A percentile compares a stretch with the other conserved stretches of the same genome.
phyloP scores from a whole-genome alignment of 2,329 filamentous ascomycete species.

The Exophiala oligosperma region DNA sequence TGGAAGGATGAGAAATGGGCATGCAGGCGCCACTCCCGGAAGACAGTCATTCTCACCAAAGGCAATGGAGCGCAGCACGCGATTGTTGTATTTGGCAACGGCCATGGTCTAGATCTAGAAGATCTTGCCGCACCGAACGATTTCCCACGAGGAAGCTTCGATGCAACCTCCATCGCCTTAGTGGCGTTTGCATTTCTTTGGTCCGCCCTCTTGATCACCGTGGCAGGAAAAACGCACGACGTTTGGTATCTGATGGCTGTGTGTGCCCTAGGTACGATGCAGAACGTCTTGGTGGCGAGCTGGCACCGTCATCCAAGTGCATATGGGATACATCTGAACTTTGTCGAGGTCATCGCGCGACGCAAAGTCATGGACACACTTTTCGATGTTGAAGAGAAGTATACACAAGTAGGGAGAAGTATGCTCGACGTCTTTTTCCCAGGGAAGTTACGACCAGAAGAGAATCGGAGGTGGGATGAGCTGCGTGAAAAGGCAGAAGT shows the following conservation, averaged over 20 bases:
- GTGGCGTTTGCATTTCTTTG: slow-evolving; percentile 33
- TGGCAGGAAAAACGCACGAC: slow-evolving; percentile 33
- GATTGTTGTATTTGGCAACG: slow-evolving; percentile 35
- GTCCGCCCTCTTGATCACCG: slow-evolving; percentile 39
- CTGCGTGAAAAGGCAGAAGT: too few species aligned
- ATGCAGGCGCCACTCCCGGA: slow-evolving; percentile 29
- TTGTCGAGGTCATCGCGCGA: slow-evolving; percentile 29
- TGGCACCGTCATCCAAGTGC: slow-evolving; percentile 30
- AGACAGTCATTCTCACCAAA: slow-evolving; percentile 33
- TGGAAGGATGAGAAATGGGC: slow-evolving; percentile 43
- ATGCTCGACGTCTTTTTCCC: slow-evolving; percentile 35
- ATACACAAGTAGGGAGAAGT: slow-evolving; percentile 31
- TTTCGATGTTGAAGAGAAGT: slow-evolving; percentile 31
- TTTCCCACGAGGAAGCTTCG: slow-evolving; percentile 4
- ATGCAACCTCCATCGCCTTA: slow-evolving; percentile 22
- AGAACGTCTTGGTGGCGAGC: slow-evolving; percentile 37
- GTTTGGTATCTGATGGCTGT: slow-evolving; percentile 39
- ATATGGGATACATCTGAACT: slow-evolving; percentile 33
- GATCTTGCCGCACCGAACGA: slow-evolving; percentile 34
- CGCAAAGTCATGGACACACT: slow-evolving; percentile 35
- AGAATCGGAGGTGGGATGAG: too few species aligned
- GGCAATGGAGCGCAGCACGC: slow-evolving; percentile 41
- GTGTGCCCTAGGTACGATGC: slow-evolving; percentile 40
- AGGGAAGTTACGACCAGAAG: too few species aligned
- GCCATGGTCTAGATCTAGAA: slow-evolving; percentile 38